A percentile compares a stretch with the other conserved stretches of the same genome.
Conservation (phyloP, 768 basidiomycete genomes). For the Amanita pallidorosea region DNA sequence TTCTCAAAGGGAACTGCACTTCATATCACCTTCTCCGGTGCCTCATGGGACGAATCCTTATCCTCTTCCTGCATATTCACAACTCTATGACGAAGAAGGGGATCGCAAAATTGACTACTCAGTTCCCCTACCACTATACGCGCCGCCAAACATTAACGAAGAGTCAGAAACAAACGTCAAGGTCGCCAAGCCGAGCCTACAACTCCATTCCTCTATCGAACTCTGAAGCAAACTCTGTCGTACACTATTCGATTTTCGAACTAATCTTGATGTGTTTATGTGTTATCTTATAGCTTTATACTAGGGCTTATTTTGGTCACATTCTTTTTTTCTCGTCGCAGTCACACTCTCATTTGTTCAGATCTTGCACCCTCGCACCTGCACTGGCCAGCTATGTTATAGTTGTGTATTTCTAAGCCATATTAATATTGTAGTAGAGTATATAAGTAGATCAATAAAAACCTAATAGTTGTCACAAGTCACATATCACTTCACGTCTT, state of each 20-base stretch:
- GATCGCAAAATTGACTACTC: slow-evolving; percentile 61
- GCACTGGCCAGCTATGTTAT: not conserved
- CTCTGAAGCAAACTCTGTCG: not conserved
- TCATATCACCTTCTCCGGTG: not conserved
- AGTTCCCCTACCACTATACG: slow-evolving; percentile 54
- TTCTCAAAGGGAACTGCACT: slow-evolving; percentile 8
- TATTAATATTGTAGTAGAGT: not conserved
- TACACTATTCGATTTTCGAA: not conserved
- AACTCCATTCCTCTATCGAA: not conserved
- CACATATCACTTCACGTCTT: not conserved
- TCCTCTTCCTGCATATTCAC: slow-evolving; percentile 64
- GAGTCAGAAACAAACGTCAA: not conserved
- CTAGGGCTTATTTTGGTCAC: not conserved
- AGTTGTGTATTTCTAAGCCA: not conserved
- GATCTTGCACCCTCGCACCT: not conserved
- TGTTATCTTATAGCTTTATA: not conserved
- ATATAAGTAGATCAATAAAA: not conserved
- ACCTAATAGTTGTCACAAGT: not conserved
- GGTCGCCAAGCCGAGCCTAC: not conserved
- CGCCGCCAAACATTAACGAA: slow-evolving; percentile 19
- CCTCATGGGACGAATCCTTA: slow-evolving; percentile 5
- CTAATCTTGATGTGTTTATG: not conserved
- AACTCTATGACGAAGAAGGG: slow-evolving; percentile 66
- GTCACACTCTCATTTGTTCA: not conserved
- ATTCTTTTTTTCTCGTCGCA: not conserved